Percentiles rank a stretch among this genome's conserved stretches.
Evolutionary conservation across 768 basidiomycete species (phyloP).

Genomic region (Multifurca ochricompacta): DNA sequence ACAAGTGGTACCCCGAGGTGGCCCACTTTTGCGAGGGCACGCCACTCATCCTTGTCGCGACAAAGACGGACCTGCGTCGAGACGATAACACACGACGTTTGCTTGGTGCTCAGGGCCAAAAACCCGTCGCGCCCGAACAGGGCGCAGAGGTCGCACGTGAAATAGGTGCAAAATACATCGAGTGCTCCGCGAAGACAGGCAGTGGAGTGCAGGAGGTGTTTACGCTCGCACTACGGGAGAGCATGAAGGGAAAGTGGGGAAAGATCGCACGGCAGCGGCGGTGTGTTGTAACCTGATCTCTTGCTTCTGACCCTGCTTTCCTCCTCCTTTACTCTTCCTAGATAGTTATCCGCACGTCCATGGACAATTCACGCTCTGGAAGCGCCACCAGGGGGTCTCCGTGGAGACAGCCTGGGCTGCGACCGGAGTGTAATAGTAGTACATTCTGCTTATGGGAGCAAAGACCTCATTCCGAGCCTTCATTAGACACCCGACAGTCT

Average conservation of each 20-base stretch:
- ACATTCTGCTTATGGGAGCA: slow-evolving; percentile 1
- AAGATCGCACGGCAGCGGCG: slow-evolving; percentile 61
- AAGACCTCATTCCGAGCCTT: background rate
- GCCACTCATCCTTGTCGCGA: slow-evolving; percentile 86
- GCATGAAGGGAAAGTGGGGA: slow-evolving; percentile 73
- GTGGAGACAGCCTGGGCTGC: background rate
- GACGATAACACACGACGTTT: slow-evolving; percentile 83
- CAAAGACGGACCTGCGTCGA: slow-evolving; percentile 84
- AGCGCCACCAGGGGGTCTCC: background rate
- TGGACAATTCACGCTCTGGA: slow-evolving; percentile 7
- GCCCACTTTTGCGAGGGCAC: slow-evolving; percentile 88
- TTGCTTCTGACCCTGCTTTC: background rate
- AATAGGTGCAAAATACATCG: slow-evolving; percentile 89
- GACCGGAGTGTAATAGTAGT: slow-evolving; percentile 6
- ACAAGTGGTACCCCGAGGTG: slow-evolving; percentile 88
- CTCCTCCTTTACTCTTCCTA: background rate
- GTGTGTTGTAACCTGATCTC: slow-evolving; percentile 54
- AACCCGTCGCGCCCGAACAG: slow-evolving; percentile 74
- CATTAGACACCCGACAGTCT: background rate
- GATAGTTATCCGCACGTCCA: slow-evolving; percentile 10
- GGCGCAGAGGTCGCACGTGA: slow-evolving; percentile 82
- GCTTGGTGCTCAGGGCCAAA: slow-evolving; percentile 82
- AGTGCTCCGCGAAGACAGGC: slow-evolving; percentile 93
- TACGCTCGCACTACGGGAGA: slow-evolving; percentile 79
- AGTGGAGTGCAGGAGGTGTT: slow-evolving; percentile 90